phyloP scores from a whole-genome alignment of 768 basidiomycete genomes.

The Rhizopogon vesiculosus region DNA sequence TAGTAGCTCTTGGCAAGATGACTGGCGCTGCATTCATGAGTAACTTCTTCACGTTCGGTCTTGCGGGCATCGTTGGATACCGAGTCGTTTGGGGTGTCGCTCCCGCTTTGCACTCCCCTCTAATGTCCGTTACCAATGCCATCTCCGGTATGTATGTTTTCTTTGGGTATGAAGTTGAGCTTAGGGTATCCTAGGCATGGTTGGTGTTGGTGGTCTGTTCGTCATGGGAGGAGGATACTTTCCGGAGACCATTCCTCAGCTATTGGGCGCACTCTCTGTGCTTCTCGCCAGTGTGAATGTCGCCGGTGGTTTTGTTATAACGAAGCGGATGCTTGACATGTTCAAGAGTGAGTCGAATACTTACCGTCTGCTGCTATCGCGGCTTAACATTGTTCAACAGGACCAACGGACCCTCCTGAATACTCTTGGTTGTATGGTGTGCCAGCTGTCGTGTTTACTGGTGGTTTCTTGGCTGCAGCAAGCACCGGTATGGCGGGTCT shows the following conservation, averaged over 20 bases:
- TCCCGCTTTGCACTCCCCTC: slow-evolving; percentile 82
- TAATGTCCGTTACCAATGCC: slow-evolving; percentile 90
- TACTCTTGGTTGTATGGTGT: slow-evolving; percentile 80
- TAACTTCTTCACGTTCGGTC: slow-evolving; percentile 84
- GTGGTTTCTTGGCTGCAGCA: slow-evolving; percentile 77
- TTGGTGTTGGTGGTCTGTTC: slow-evolving; percentile 82
- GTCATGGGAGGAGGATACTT: slow-evolving; percentile 88
- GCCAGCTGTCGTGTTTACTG: slow-evolving; percentile 78
- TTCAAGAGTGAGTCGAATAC: slow-evolving; percentile 61
- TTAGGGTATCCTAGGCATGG: slow-evolving; percentile 44
- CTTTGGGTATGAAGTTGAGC: background rate
- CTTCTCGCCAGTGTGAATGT: slow-evolving; percentile 86
- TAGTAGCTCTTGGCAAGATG: slow-evolving; percentile 69
- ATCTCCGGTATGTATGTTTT: slow-evolving; percentile 58
- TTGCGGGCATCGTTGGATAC: slow-evolving; percentile 83
- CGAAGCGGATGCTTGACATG: slow-evolving; percentile 91
- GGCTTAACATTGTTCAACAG: slow-evolving; percentile 28
- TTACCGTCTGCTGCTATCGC: background rate
- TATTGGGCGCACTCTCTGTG: slow-evolving; percentile 78
- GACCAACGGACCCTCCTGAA: slow-evolving; percentile 82
- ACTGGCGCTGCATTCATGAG: slow-evolving; percentile 84
- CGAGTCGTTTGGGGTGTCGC: slow-evolving; percentile 89
- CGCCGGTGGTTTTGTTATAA: slow-evolving; percentile 84
- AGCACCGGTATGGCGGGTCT: slow-evolving; percentile 83
- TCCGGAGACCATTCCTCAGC: slow-evolving; percentile 77